Percentiles rank a stretch among this genome's conserved stretches.
Conservation (phyloP, 805 yeast genomes). For the Torulaspora delbrueckii region DNA sequence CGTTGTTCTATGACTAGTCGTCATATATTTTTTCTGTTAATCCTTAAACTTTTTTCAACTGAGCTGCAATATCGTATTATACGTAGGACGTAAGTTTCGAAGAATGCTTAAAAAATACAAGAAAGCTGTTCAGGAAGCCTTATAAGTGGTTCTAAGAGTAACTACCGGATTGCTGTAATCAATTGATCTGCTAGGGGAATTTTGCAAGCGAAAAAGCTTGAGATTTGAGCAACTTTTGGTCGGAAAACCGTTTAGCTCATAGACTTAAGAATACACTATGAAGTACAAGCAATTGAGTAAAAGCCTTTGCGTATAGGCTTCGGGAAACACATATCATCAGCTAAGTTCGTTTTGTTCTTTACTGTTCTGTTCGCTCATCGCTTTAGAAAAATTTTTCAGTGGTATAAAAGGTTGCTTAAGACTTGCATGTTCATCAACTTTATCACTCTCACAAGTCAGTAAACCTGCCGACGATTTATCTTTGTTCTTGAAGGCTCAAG, state of each 20-base stretch:
- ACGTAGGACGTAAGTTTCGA: background rate
- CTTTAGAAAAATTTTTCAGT: background rate
- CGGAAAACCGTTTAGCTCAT: too few species aligned
- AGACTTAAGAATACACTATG: too few species aligned
- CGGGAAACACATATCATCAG: too few species aligned
- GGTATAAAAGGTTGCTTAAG: background rate
- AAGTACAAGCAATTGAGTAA: too few species aligned
- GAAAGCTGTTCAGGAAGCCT: background rate
- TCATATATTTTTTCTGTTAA: too few species aligned
- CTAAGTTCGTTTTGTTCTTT: background rate
- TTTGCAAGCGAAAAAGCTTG: too few species aligned
- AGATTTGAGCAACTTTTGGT: too few species aligned
- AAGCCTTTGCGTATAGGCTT: too few species aligned
- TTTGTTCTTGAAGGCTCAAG: constrained; percentile 5
- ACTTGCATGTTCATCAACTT: background rate
- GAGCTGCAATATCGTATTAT: too few species aligned
- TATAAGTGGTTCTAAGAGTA: background rate
- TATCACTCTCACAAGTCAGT: background rate
- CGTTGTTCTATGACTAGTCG: too few species aligned
- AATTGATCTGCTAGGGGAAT: too few species aligned
- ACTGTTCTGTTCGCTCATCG: background rate
- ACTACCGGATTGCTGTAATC: too few species aligned
- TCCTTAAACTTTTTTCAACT: background rate
- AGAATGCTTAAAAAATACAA: background rate
- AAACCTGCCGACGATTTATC: background rate